Evolutionary conservation across 495 filamentous ascomycete species (phyloP), one percentile per base, ranked within the genome.

Genomic region (Podospora bellae-mahoneyi): DNA sequence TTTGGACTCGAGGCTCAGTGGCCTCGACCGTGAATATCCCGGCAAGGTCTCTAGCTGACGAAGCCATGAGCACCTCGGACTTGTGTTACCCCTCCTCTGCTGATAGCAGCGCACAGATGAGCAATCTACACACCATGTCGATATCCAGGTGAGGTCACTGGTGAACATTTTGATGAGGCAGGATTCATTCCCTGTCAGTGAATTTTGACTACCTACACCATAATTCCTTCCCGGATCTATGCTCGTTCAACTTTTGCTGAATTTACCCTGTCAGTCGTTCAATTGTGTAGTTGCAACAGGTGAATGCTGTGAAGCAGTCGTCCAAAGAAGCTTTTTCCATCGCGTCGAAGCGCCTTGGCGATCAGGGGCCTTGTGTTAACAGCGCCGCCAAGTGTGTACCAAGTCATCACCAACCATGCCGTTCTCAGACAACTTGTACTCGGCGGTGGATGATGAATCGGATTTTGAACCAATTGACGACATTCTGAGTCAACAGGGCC

Each of bases 371-470:
- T 23, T 63, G 64, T 63, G 67, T 65, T 66, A 34, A 62, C 55
- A 39, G 60, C 53, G 13, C 28, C 61, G 67, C 53, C 70, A 69
- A 32, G 30, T 32, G 30, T 32, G 23, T 32, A 32, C 30, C 30
- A 32, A 69, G 64, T 28, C 23, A 64, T 72, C 60, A 64, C 27
- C 32, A 69, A 63, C 44, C 68, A 76, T 76, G 74, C 79, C 81
- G 1, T 82, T 82, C 71, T 80, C 81, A 10, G 82, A 83, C 72
- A 77, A 82, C 64, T 71, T 83, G 68, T 80, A 79, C 71, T 80
- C 79, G 28, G 69, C 75, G 72, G 68, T 72, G 58, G 80, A 74
- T 69, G 75, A 78, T 68, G 76, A 78, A 62, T 73, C 74, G 66
- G 80, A 79, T 32, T 55, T 66, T 57, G 76, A 76, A 62, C 61